A percentile compares a stretch with the other conserved stretches of the same genome.
Evolutionary conservation across 2,329 filamentous ascomycete species (phyloP).

Genomic region (Epichloe uncinata): DNA sequence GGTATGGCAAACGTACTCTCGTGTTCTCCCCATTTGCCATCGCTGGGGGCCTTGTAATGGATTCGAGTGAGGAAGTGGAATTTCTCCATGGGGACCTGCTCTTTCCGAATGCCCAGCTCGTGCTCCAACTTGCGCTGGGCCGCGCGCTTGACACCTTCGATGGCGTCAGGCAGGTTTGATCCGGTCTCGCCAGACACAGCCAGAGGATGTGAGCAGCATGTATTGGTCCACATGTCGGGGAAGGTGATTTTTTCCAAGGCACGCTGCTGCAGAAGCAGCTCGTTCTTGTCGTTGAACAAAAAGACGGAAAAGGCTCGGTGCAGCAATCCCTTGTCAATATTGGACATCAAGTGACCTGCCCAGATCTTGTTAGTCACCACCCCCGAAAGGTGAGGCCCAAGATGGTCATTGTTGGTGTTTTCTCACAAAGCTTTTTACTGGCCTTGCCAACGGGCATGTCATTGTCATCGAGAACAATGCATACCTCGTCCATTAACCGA

Average conservation of each 20-base stretch:
- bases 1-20: constrained; percentile 56
- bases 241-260: constrained; percentile 99
- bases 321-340: constrained; percentile 89
- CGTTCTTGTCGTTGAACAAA: constrained; percentile 89
- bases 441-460: constrained; percentile 89
- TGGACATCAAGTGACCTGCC: constrained; percentile 92
- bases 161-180: constrained; percentile 61
- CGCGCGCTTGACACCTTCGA: constrained; percentile 79
- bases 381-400: neutral
- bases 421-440: constrained; percentile 93
- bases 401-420: neutral
- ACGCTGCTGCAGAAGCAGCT: constrained; percentile 87
- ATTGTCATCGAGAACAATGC: constrained; percentile 89
- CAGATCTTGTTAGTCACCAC: neutral
- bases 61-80: constrained; percentile 94
- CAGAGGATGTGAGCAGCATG: constrained; percentile 95
- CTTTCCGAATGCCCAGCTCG: constrained; percentile 80
- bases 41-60: constrained; percentile 93
- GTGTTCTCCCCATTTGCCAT: constrained; percentile 98
- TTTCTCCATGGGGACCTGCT: constrained; percentile 80
- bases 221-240: constrained; percentile 99
- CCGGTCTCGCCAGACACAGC: constrained; percentile 87
- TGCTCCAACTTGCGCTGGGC: constrained; percentile 90
- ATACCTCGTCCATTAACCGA: constrained; percentile 95
- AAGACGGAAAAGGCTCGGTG: constrained; percentile 98